Percentiles rank a stretch among this genome's conserved stretches.
phyloP scores from a whole-genome alignment of 495 filamentous ascomycete genomes.

The Penicillium daleae region DNA sequence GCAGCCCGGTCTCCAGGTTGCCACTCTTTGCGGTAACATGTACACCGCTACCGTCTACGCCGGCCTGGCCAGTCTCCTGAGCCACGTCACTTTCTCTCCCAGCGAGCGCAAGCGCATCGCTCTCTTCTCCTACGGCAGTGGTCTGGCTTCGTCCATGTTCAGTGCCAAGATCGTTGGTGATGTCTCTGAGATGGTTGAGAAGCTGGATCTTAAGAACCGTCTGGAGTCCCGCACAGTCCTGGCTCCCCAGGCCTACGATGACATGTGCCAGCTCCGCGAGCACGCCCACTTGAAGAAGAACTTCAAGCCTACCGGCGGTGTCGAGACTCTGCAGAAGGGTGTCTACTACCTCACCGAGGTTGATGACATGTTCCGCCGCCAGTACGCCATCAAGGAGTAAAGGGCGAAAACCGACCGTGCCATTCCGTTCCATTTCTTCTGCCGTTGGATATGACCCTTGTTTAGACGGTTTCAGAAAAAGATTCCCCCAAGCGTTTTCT shows the following conservation, averaged over 20 bases:
- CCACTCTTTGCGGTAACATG: constrained; percentile 98
- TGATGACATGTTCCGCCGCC: constrained; percentile 94
- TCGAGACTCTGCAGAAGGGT: constrained; percentile 74
- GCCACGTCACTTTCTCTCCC: constrained; percentile 68
- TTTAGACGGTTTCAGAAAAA: constrained; percentile 45
- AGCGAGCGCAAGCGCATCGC: constrained; percentile 85
- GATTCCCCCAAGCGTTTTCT: constrained; percentile 46
- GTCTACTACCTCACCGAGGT: constrained; percentile 90
- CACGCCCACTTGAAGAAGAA: constrained; percentile 92
- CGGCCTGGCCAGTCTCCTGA: constrained; percentile 76
- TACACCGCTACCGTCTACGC: constrained; percentile 95
- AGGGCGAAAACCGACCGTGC: neutral
- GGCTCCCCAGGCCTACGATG: constrained; percentile 83
- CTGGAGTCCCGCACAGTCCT: constrained; percentile 73
- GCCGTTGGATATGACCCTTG: constrained; percentile 37
- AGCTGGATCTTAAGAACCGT: constrained; percentile 77
- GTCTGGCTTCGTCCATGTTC: constrained; percentile 88
- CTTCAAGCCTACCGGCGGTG: constrained; percentile 76
- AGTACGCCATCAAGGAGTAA: constrained; percentile 87
- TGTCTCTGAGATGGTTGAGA: constrained; percentile 74
- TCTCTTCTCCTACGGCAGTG: constrained; percentile 94
- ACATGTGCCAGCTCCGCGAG: constrained; percentile 94
- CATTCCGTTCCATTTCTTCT: constrained; percentile 29
- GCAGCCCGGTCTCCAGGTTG: constrained; percentile 78
- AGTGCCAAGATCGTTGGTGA: constrained; percentile 81